These are phyloP conservation scores for Sindora glabra DNA, from an alignment of 306 rosid genomes.

Conservation along the genomic window DNA sequence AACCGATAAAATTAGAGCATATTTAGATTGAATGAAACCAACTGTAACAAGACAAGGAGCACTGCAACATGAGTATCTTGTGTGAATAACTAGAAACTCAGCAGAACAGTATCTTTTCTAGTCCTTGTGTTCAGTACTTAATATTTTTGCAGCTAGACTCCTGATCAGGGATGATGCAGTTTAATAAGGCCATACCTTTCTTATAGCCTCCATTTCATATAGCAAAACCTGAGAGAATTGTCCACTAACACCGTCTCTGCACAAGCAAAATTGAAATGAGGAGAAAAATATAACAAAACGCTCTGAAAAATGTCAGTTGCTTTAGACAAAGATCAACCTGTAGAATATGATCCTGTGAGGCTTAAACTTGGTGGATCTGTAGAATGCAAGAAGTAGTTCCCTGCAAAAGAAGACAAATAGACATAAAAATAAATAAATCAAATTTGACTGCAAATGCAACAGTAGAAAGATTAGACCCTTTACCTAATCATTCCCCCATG, in stretches of 20 bases:
- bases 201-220: conserved; percentile 70
- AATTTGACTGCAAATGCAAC: background rate
- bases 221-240: conserved; percentile 76
- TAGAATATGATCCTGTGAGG: conserved; percentile 68
- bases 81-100: no score
- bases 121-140: no score
- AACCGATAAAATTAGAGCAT: background rate
- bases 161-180: no score
- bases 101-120: no score
- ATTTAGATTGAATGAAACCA: background rate
- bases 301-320: no score
- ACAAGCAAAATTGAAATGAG: background rate
- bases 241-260: conserved; percentile 87
- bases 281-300: background rate
- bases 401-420: conserved; percentile 24
- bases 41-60: no score
- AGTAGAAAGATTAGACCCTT: background rate
- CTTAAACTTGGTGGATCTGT: conserved; percentile 12
- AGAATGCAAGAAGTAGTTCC: conserved; percentile 48
- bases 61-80: no score
- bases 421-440: background rate
- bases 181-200: conserved; percentile 38
- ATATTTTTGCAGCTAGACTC: no score
- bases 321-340: conserved; percentile 37
- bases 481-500: conserved; percentile 71